Evolutionary conservation across 805 yeast species (phyloP), one percentile per base, ranked within the genome.

Genomic region (Suhomyces xylopsoci): DNA sequence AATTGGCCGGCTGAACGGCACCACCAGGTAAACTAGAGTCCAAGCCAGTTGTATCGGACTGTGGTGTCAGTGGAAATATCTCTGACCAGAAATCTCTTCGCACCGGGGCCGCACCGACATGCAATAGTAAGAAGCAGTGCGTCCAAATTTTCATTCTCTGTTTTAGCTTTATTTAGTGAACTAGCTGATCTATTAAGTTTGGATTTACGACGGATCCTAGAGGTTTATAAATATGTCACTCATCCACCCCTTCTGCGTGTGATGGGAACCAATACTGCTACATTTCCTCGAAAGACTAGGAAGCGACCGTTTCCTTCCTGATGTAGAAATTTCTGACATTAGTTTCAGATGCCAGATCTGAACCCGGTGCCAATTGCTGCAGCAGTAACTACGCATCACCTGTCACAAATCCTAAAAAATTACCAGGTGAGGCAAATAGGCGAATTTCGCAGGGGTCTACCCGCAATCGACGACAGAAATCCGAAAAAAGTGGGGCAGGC

Each of bases 81-180:
- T 38, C 22, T 38, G 42, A 38, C 42, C 42, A 38, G 24, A 38
- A 38, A 17, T 44, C 34, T 22, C 43, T 47, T 47, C 44, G 43
- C 43, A 47, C 49, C 22, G 49, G 49, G 12, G 43, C 25, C 5
- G 49, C 49, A 14, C 43, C 8, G n/a, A 47, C 38, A 7, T 24
- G 32, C 43, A 47, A 47, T 9, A 47, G 19, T 24, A 45, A 19
- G 3, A 45, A 9, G 28, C 25, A 42, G 25, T 22, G 25, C 45
- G 22, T 19, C 45, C 7, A 42, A 12, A 42, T 10, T 20, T 42
- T 20, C 45, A 42, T 42, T 42, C 7, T 19, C 7, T 36, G 32
- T 10, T 10, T 28, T 28, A 5, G 36, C 36, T 32, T 32, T 32
- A 15, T 32, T 7, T 2, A n/a, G 9, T 7, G 5, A n/a, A 12